Base-by-base conservation (phyloP, 2,329 filamentous ascomycete genomes). In the Phaeosphaeria sp. region DNA sequence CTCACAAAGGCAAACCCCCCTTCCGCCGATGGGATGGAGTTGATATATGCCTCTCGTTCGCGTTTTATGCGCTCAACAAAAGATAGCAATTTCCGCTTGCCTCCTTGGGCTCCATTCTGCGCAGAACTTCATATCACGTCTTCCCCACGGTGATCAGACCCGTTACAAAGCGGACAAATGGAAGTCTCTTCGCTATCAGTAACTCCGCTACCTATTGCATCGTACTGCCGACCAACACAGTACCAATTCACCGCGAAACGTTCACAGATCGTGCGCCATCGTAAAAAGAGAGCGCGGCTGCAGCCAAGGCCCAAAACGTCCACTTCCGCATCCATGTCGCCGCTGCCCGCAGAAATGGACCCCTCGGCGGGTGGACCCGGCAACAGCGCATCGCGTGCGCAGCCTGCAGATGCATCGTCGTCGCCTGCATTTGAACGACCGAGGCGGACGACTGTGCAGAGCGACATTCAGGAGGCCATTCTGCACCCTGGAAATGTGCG, bases 401-500 rank as follows among this genome's bases (percentile, higher is more conserved):
- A 59, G 48, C 46, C 56, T 43, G 54, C 65, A 61, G 64, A 66
- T 52, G 60, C 52, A 39, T 55, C 57, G 22, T 62, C 63, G 30
- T 62, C 58, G 41, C 46, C 64, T 23, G 63, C 64, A n/a, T 30
- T 48, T 42, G 64, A 64, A 20, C 67, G 72, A 17, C 65, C 68
- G 9, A 64, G 73, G 48, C 68, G 72, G 27, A 62, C 70, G 2
- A 74, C 73, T 6, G 66, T 65, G 41, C 72, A 74, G 58, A 74
- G 71, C 56, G 80, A 81, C 55, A 81, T 84, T 63, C 75, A 82
- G 52, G 78, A 81, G 42, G 82, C 84, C 44, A 87, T 88, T 61
- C 78, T 81, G 59, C 84, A 86, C 57, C 86, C 87, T 2, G 86
- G 86, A 22, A 81, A 90, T 15, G 93, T 97, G 72, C 90, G 91